These are phyloP conservation scores for Wickerhamomyces mucosus DNA, from an alignment of 805 yeast genomes.

Conservation along the genomic window DNA sequence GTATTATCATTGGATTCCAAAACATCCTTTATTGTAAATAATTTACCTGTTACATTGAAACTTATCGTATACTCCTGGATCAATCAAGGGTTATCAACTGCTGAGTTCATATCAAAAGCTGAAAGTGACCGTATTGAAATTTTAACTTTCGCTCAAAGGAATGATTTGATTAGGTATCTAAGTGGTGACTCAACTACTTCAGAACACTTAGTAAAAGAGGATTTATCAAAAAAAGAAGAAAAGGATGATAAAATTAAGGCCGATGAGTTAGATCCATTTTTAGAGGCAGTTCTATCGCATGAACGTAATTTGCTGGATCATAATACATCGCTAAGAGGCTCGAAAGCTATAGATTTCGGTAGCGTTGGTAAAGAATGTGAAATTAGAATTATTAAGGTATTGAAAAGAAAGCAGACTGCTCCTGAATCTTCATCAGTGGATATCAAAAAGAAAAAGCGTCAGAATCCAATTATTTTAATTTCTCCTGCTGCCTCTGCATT, in stretches of 20 bases:
- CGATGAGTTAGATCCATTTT: conserved; percentile 25
- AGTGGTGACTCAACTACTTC: conserved; percentile 57
- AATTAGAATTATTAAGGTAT: conserved; percentile 36
- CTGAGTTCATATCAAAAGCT: conserved; percentile 75
- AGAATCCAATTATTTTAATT: conserved; percentile 63
- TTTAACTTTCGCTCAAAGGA: conserved; percentile 75
- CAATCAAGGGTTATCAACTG: conserved; percentile 60
- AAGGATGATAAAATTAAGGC: conserved; percentile 11
- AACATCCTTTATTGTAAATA: conserved; percentile 52
- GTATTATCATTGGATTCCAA: conserved; percentile 29
- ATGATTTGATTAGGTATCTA: conserved; percentile 77
- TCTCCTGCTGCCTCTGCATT: conserved; percentile 77
- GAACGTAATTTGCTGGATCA: conserved; percentile 49
- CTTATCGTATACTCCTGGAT: conserved; percentile 74
- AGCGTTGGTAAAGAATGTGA: conserved; percentile 61
- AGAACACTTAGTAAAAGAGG: conserved; percentile 30
- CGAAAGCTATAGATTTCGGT: conserved; percentile 57
- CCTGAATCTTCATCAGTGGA: conserved; percentile 13
- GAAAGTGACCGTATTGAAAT: conserved; percentile 54
- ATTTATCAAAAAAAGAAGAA: too few species aligned
- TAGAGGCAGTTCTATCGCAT: conserved; percentile 20
- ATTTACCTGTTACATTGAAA: conserved; percentile 37
- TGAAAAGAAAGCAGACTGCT: conserved; percentile 12
- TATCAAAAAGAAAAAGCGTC: conserved; percentile 17
- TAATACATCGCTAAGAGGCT: conserved; percentile 54